A percentile compares a stretch with the other conserved stretches of the same genome.
Conservation (phyloP, 1,139 yeast genomes). For the Casaregolazyma suthepensis region DNA sequence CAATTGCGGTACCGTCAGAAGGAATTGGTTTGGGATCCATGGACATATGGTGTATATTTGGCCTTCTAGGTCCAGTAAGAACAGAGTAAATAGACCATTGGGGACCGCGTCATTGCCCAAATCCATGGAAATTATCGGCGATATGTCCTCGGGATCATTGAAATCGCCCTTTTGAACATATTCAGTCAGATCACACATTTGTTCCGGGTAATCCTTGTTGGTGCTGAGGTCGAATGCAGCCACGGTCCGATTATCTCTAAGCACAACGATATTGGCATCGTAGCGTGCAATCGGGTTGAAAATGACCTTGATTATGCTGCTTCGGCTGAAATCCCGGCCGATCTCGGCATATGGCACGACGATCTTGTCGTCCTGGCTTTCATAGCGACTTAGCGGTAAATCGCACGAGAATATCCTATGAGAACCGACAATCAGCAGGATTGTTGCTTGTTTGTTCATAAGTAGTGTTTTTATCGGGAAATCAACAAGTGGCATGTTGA, state of each 20-base stretch:
- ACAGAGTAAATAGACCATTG: constrained; percentile 42
- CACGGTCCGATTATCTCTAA: constrained; percentile 35
- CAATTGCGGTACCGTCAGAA: constrained; percentile 33
- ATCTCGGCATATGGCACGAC: constrained; percentile 1
- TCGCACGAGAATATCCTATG: constrained; percentile 31
- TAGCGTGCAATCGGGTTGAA: constrained; percentile 42
- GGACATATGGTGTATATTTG: constrained; percentile 54
- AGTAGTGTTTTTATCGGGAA: constrained; percentile 27
- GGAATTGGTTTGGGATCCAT: constrained; percentile 42
- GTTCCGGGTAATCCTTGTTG: constrained; percentile 26
- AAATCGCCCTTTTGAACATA: constrained; percentile 5
- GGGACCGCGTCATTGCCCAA: constrained; percentile 41
- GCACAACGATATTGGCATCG: constrained; percentile 39
- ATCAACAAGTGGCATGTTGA: constrained; percentile 24
- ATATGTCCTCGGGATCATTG: constrained; percentile 17
- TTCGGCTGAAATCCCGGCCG: not conserved
- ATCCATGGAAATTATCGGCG: constrained; percentile 37
- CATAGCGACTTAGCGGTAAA: constrained; percentile 21
- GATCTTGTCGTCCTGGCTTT: not conserved
- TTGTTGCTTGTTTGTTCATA: constrained; percentile 38
- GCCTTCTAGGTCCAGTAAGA: constrained; percentile 45
- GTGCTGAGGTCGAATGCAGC: constrained; percentile 34
- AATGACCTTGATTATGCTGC: constrained; percentile 26
- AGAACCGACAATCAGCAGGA: constrained; percentile 38
- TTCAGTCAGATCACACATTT: constrained; percentile 14